Percentiles rank a stretch among this genome's conserved stretches.
Conservation (phyloP, 2,329 filamentous ascomycete genomes). For the Botryotinia calthae region DNA sequence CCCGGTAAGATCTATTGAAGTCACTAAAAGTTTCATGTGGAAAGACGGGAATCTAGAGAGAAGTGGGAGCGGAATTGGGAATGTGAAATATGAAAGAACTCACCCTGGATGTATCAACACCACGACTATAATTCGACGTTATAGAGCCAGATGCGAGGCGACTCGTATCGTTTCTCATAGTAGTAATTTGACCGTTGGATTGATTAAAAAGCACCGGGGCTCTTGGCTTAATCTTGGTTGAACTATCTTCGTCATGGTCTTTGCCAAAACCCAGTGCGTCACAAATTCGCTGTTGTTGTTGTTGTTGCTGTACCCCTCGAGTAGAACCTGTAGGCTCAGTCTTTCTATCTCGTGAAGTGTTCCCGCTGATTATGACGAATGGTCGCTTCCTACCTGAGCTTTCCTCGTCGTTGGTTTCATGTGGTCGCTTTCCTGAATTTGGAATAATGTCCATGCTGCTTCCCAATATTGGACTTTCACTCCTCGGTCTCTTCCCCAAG, state of each 20-base stretch:
- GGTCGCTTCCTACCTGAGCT: not conserved
- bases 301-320: not conserved
- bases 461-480: conserved; percentile 5
- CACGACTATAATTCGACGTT: not conserved
- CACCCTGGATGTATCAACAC: not conserved
- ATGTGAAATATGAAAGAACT: not conserved
- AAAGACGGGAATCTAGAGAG: no score
- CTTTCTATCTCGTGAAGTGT: not conserved
- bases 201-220: not conserved
- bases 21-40: not conserved
- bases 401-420: not conserved
- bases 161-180: not conserved
- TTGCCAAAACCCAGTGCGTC: not conserved
- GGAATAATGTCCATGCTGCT: not conserved
- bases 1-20: conserved; percentile 4
- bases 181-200: not conserved
- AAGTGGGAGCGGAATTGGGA: not conserved
- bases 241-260: not conserved
- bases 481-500: not conserved
- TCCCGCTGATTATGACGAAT: not conserved
- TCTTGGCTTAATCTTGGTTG: not conserved
- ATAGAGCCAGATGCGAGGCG: not conserved
- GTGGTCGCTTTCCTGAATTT: not conserved
- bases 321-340: not conserved
- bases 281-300: not conserved